Conservation (phyloP, 129 eudicot genomes). For the Tanacetum coccineum region DNA sequence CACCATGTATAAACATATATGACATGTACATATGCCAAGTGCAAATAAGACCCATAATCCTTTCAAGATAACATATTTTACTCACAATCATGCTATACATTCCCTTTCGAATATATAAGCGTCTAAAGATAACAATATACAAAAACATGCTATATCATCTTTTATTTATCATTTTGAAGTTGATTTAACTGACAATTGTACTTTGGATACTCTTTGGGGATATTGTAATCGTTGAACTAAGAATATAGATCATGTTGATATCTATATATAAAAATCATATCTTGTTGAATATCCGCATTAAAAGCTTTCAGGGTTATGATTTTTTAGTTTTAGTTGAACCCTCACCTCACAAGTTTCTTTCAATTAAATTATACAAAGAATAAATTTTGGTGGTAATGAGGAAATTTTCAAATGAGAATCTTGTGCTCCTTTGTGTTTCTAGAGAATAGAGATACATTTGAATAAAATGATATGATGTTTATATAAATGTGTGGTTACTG, state of each 20-base stretch:
- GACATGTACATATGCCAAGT: no score
- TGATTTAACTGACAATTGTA: background rate
- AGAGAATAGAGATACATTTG: constrained; percentile 29
- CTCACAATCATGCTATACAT: no score
- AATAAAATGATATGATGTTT: constrained; percentile 29
- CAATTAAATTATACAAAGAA: constrained; percentile 21
- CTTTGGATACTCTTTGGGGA: background rate
- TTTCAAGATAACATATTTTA: no score
- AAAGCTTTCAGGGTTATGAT: constrained; percentile 3
- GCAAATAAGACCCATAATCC: no score
- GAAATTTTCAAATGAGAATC: constrained; percentile 13
- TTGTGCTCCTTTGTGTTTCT: constrained; percentile 27
- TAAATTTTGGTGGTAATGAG: constrained; percentile 24
- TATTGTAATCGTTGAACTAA: constrained; percentile 21
- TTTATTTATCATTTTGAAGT: background rate
- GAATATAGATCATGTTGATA: constrained; percentile 14
- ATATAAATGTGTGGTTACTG: constrained; percentile 14
- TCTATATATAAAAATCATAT: constrained; percentile 4
- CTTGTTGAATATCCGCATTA: constrained; percentile 14
- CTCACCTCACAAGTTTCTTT: constrained; percentile 34
- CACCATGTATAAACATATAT: no score
- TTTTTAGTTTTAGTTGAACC: constrained; percentile 22
- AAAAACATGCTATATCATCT: background rate
- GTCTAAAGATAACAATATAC: no score
- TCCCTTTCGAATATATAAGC: background rate